Conservation (phyloP, 257 asterid genomes). For the Anisodus tanguticus region DNA sequence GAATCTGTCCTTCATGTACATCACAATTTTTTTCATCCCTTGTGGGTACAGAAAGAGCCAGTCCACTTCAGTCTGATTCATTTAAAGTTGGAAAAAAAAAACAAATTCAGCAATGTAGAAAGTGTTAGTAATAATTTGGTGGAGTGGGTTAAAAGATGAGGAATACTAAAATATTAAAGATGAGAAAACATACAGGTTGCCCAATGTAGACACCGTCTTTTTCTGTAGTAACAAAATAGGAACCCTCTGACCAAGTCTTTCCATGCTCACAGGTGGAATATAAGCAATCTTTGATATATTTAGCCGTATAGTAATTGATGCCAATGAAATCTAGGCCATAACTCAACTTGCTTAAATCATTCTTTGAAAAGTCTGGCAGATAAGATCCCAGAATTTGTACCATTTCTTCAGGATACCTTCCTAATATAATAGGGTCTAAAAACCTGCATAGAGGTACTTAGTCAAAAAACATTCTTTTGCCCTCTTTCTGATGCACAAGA, state of each 20-base stretch:
- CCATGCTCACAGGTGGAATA: constrained; percentile 51
- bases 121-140: background rate
- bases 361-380: constrained; percentile 46
- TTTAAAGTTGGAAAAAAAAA: background rate
- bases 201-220: constrained; percentile 57
- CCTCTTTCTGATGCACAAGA: background rate
- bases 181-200: constrained; percentile 45
- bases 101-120: background rate
- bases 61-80: constrained; percentile 50
- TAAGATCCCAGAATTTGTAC: constrained; percentile 42
- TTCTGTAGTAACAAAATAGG: constrained; percentile 34
- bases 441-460: constrained; percentile 43
- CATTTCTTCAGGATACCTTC: constrained; percentile 64
- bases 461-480: background rate
- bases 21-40: constrained; percentile 63
- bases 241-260: constrained; percentile 53
- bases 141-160: background rate
- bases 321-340: constrained; percentile 56
- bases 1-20: constrained; percentile 59
- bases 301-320: constrained; percentile 57
- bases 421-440: constrained; percentile 58
- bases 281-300: constrained; percentile 62
- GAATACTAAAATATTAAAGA: background rate
- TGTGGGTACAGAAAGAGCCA: constrained; percentile 59
- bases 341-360: constrained; percentile 37